These are phyloP conservation scores for Inonotus hispidus DNA, from an alignment of 1,284 basidiomycete species.

Conservation along the genomic window DNA sequence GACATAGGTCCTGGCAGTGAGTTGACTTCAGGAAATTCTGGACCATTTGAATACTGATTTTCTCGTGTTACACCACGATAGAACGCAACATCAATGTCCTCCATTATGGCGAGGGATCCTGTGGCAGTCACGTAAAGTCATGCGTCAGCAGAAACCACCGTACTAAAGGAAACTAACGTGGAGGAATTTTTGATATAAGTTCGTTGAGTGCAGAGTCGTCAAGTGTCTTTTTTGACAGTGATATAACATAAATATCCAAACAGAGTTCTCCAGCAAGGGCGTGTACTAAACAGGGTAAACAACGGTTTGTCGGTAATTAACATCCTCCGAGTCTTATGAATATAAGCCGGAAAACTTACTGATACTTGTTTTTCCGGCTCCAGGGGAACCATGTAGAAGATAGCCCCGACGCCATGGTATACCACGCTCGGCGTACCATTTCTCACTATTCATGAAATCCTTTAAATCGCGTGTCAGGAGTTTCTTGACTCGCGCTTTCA, in stretches of 20 bases:
- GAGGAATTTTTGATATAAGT: slow-evolving; percentile 60
- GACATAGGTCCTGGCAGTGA: slow-evolving; percentile 17
- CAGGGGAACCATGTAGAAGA: slow-evolving; percentile 54
- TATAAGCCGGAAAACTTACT: slow-evolving; percentile 24
- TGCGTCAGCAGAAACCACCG: background rate
- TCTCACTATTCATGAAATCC: slow-evolving; percentile 29
- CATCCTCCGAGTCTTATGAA: background rate
- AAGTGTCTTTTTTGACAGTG: slow-evolving; percentile 63
- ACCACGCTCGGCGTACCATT: slow-evolving; percentile 30
- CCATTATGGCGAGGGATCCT: slow-evolving; percentile 69
- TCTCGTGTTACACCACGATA: slow-evolving; percentile 42
- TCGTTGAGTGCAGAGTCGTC: slow-evolving; percentile 60
- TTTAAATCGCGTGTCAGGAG: slow-evolving; percentile 27
- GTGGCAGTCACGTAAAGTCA: background rate
- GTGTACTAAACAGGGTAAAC: slow-evolving; percentile 41
- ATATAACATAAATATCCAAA: slow-evolving; percentile 70
- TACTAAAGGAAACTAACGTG: slow-evolving; percentile 24
- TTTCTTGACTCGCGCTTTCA: slow-evolving; percentile 25
- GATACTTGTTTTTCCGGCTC: slow-evolving; percentile 70
- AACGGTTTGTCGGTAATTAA: no score
- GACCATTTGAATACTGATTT: slow-evolving; percentile 32
- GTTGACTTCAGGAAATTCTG: slow-evolving; percentile 8
- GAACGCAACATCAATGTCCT: slow-evolving; percentile 76
- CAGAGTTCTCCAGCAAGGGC: slow-evolving; percentile 71
- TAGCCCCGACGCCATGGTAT: slow-evolving; percentile 31